These are phyloP conservation scores for Pythium sp. DNA, from an alignment of 352 stramenopile species.

Conservation along the genomic window DNA sequence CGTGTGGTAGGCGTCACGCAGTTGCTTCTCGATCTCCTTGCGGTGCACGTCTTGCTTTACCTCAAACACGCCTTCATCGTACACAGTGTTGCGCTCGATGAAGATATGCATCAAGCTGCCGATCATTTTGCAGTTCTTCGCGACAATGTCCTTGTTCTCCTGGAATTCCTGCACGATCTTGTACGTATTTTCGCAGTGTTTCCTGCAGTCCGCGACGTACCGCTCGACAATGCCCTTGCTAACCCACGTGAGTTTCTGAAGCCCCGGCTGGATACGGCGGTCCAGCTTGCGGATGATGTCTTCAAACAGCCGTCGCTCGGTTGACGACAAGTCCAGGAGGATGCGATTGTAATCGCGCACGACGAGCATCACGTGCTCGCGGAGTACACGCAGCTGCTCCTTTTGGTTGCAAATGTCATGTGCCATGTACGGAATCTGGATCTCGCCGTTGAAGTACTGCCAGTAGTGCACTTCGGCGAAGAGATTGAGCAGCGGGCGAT, in stretches of 20 bases:
- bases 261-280: conserved; percentile 88
- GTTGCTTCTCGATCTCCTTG: conserved; percentile 73
- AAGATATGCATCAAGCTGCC: conserved; percentile 86
- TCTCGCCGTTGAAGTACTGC: conserved; percentile 91
- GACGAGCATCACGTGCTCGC: conserved; percentile 94
- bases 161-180: conserved; percentile 90
- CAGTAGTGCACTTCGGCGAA: conserved; percentile 93
- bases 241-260: conserved; percentile 93
- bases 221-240: conserved; percentile 91
- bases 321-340: conserved; percentile 86
- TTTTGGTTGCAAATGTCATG: conserved; percentile 95
- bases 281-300: conserved; percentile 95
- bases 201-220: conserved; percentile 90
- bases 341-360: conserved; percentile 96
- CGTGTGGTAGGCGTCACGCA: conserved; percentile 72
- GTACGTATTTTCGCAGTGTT: conserved; percentile 86
- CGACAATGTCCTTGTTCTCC: conserved; percentile 85
- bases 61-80: conserved; percentile 93
- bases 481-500: conserved; percentile 89
- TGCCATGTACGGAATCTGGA: conserved; percentile 94
- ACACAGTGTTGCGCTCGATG: conserved; percentile 93
- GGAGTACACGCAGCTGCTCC: conserved; percentile 87
- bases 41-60: conserved; percentile 89
- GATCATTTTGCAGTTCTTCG: conserved; percentile 90
- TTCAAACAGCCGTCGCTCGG: conserved; percentile 91